A percentile compares a stretch with the other conserved stretches of the same genome.
Evolutionary conservation across 2,329 filamentous ascomycete genomes (phyloP).

Genomic region (Fusarium poae): DNA sequence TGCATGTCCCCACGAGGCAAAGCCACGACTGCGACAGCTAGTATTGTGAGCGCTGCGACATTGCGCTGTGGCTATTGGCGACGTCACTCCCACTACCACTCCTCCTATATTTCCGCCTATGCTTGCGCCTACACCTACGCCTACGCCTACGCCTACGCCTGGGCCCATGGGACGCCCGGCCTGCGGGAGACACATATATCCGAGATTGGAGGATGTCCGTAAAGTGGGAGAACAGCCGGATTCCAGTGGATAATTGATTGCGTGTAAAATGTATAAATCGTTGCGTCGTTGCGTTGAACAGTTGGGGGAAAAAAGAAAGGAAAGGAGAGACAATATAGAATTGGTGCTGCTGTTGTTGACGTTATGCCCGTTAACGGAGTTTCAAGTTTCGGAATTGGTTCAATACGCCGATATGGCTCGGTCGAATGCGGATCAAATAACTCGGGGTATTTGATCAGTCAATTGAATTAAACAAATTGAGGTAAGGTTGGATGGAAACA

Average conservation of each 20-base stretch:
- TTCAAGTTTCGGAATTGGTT: constrained; percentile 38
- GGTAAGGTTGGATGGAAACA: neutral
- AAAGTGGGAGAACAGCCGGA: constrained; percentile 33
- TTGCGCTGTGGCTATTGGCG: constrained; percentile 41
- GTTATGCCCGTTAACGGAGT: constrained; percentile 47
- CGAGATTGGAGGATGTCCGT: constrained; percentile 34
- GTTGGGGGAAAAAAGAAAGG: neutral
- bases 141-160: constrained; percentile 27
- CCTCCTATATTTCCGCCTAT: constrained; percentile 6
- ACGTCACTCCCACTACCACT: constrained; percentile 45
- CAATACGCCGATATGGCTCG: constrained; percentile 42
- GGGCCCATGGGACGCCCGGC: constrained; percentile 51
- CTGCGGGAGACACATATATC: constrained; percentile 53
- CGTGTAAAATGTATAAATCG: neutral
- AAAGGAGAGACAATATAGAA: constrained; percentile 3
- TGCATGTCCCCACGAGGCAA: constrained; percentile 40
- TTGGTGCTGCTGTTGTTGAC: constrained; percentile 27
- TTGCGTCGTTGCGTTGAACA: neutral
- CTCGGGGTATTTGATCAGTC: neutral
- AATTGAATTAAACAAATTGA: neutral
- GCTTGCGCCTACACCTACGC: constrained; percentile 39
- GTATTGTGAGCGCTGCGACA: constrained; percentile 23
- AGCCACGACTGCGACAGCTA: constrained; percentile 28
- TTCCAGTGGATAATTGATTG: constrained; percentile 21
- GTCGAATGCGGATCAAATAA: constrained; percentile 27